phyloP scores from a whole-genome alignment of 768 basidiomycete species.

The Lactarius trivialis region DNA sequence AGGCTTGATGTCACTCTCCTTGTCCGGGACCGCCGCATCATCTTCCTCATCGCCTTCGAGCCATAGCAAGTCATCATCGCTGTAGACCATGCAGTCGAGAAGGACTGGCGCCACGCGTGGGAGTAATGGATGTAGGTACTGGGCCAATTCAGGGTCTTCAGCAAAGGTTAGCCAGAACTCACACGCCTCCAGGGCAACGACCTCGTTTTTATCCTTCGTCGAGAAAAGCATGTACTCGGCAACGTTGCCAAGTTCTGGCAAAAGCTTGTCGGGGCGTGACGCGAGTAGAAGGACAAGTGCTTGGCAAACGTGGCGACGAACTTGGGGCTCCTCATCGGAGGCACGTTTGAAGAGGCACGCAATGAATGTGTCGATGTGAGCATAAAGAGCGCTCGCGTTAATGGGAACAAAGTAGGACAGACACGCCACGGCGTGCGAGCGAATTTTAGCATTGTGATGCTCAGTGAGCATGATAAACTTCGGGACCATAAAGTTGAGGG shows the following conservation, averaged over 20 bases:
- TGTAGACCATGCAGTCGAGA: conserved; percentile 96
- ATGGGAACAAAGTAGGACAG: conserved; percentile 90
- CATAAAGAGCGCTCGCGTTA: conserved; percentile 77
- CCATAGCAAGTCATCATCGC: conserved; percentile 93
- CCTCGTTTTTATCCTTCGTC: conserved; percentile 95
- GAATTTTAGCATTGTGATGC: conserved; percentile 82
- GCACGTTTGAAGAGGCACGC: conserved; percentile 91
- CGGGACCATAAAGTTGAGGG: conserved; percentile 94
- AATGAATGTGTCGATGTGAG: conserved; percentile 91
- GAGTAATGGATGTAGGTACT: conserved; percentile 79
- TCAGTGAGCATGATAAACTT: conserved; percentile 88
- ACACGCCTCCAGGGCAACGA: conserved; percentile 94
- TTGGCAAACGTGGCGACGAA: conserved; percentile 93
- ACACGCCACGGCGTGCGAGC: conserved; percentile 88
- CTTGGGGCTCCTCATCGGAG: conserved; percentile 87
- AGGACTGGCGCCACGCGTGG: conserved; percentile 90
- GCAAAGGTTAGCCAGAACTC: conserved; percentile 99
- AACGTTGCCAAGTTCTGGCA: conserved; percentile 92
- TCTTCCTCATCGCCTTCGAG: conserved; percentile 89
- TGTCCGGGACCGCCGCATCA: conserved; percentile 81
- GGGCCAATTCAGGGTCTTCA: conserved; percentile 83
- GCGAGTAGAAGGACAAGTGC: conserved; percentile 90
- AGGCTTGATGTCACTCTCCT: conserved; percentile 94
- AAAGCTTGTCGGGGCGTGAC: conserved; percentile 89
- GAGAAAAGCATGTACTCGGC: conserved; percentile 99